Base-by-base conservation (phyloP, 1,284 basidiomycete genomes). In the Cryptococcus sp. region DNA sequence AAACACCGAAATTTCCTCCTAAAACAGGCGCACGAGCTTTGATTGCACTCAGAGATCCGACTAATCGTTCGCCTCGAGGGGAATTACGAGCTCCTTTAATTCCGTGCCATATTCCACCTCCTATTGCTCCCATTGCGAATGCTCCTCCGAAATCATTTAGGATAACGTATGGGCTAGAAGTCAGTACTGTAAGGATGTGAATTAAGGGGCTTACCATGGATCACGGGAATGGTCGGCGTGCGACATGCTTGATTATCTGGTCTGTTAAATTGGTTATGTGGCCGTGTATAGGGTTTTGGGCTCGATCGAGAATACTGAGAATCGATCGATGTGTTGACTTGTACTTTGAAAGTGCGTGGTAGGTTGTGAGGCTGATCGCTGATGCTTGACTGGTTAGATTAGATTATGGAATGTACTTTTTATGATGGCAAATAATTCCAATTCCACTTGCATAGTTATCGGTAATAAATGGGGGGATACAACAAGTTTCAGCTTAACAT, bases 51-150 rank as follows among this genome's bases (percentile, higher is more conserved):
- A 98, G 78, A 18, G 96, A 93, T 49, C 94, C 93, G 44, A 91
- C 84, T 46, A 96, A 80, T 47, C 94, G 87, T 75, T 98, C 93
- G 43, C 96, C 96, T 90, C 53, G 57, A 53, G 94, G 94, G 56
- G 91, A 94, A 77, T 98, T 98, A 64, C 94, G 82, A 16, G 93
- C 92, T 55, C 94, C 96, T 77, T 98, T 98, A 71, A 98, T 93
- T 61, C 92, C 91, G 78, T 98, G 93, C 94, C 94, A 98, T 70
- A 98, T 92, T 62, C 90, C 91, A 66, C 94, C 72, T 50, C 69
- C 72, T 49, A 72, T 70, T 40, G 69, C 67, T 45, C 67, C 69
- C 67, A 74, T 73, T 22, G 65, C 59, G 61, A 92, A 94, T 18
- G 92, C 93, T 63, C 91, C 93, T 61, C 94, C 94, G 75, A 96